These are phyloP conservation scores for Pseudonitzschia multistriata DNA, from an alignment of 108 stramenopile genomes.

Conservation along the genomic window DNA sequence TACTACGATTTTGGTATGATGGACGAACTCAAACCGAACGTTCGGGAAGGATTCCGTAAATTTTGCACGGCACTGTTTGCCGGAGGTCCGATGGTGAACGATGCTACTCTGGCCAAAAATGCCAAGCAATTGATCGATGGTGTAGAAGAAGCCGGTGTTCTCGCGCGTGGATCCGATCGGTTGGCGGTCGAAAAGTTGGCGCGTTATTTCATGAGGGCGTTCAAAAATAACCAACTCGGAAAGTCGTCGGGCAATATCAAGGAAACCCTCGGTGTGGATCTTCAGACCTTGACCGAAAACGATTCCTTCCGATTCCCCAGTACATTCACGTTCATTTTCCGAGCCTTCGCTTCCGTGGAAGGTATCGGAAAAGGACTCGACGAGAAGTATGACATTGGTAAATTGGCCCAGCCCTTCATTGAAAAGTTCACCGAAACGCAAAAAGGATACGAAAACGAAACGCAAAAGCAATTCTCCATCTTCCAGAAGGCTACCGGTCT, in stretches of 20 bases:
- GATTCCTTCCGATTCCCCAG: slow-evolving; percentile 92
- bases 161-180: slow-evolving; percentile 88
- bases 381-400: slow-evolving; percentile 84
- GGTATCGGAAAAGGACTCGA: slow-evolving; percentile 96
- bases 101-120: slow-evolving; percentile 72
- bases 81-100: slow-evolving; percentile 80
- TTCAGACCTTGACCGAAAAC: slow-evolving; percentile 83
- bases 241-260: slow-evolving; percentile 81
- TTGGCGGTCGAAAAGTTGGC: slow-evolving; percentile 93
- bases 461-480: slow-evolving; percentile 71
- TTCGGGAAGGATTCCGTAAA: slow-evolving; percentile 78
- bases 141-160: slow-evolving; percentile 95
- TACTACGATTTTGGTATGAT: slow-evolving; percentile 98
- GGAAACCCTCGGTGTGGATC: slow-evolving; percentile 76
- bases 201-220: slow-evolving; percentile 91
- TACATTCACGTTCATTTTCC: slow-evolving; percentile 96
- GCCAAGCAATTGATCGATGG: slow-evolving; percentile 90
- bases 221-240: slow-evolving; percentile 88
- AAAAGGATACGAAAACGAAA: slow-evolving; percentile 59
- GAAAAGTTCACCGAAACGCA: slow-evolving; percentile 85
- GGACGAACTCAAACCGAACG: slow-evolving; percentile 87
- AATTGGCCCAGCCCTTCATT: slow-evolving; percentile 92
- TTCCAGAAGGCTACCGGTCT: slow-evolving; percentile 84
- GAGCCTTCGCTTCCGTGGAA: slow-evolving; percentile 95
- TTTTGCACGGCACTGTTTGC: slow-evolving; percentile 88